Evolutionary conservation across 2,329 filamentous ascomycete genomes (phyloP).

Genomic region (Aureobasidium subglaciale): DNA sequence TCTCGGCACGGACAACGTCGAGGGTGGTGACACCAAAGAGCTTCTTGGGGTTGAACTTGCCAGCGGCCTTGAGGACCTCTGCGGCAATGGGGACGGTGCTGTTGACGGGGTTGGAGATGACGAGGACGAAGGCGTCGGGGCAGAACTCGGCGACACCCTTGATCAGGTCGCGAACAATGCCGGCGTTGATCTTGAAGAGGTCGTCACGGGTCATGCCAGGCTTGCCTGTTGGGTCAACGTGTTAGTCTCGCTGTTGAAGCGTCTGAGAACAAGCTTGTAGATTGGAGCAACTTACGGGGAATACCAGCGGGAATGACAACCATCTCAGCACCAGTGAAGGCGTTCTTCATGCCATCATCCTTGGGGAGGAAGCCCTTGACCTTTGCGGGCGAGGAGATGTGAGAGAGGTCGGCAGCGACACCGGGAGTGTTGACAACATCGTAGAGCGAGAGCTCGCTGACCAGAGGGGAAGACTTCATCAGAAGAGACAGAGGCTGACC

Average conservation of each 20-base stretch:
- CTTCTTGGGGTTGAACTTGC: conserved; percentile 89
- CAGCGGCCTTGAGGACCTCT: conserved; percentile 89
- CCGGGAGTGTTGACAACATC: conserved; percentile 99
- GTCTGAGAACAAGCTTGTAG: background rate
- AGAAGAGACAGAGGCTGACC: conserved; percentile 91
- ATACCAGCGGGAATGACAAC: conserved; percentile 97
- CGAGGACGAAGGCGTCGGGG: conserved; percentile 88
- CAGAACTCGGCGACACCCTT: conserved; percentile 79
- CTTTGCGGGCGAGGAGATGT: conserved; percentile 89
- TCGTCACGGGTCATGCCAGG: conserved; percentile 99
- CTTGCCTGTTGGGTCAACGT: conserved; percentile 63
- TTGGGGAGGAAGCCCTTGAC: conserved; percentile 81
- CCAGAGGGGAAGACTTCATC: conserved; percentile 79
- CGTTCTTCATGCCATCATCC: conserved; percentile 74
- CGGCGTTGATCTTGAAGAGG: conserved; percentile 99
- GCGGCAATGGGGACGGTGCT: conserved; percentile 96
- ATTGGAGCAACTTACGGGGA: conserved; percentile 57
- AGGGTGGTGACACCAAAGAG: conserved; percentile 98
- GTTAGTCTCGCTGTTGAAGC: background rate
- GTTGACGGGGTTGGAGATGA: conserved; percentile 99
- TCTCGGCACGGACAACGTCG: conserved; percentile 96
- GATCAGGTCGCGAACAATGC: conserved; percentile 90
- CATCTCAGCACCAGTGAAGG: conserved; percentile 88
- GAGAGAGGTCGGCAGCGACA: conserved; percentile 90
- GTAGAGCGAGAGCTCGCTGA: conserved; percentile 92